Base-by-base conservation (phyloP, 2,329 filamentous ascomycete species). In the Trichoderma koningii region DNA sequence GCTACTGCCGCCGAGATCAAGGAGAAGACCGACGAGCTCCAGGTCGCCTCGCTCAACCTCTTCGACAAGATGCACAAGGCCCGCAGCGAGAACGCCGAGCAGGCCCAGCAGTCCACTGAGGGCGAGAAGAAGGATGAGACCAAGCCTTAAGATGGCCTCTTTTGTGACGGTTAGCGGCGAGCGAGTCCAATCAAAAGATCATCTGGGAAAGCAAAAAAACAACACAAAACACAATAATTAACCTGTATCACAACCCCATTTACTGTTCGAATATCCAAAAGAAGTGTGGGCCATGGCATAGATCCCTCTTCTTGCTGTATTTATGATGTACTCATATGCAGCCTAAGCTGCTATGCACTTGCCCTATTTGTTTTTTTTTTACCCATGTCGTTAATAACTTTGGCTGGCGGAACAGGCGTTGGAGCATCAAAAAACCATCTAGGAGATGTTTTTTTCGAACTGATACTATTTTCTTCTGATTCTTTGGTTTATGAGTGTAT, bases 21-120 rank as follows among this genome's bases (percentile, higher is more conserved):
- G 91, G 88, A 92, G 83, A 97, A 97, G 92, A 96, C 92, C 74
- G 95, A 98, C 71, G 94, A 97, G 81, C 91, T 99, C 76, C 95
- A 98, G 84, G 91, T 90, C 78, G 92, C 94, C 72, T 94, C 90
- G 81, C 85, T 99, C 82, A 96, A 91, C 82, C 89, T 98, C 75
- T 98, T 99, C 80, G 95, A 98, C 85, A 97, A 98, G 90, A 97
- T 99, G 92, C 94, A 99, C 91, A 96, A 96, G 86, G 92, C 94
- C 72, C 89, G 92, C 73, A 79, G 81, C 72, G 90, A 93, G 83
- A 83, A 83, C 72, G 80, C 73, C 71, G 52, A 55, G 52, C 52
- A 55, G 52, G 26, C 52, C 21, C 41, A 82, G 76, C 75, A 81
- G 80, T 78, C 80, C 73, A 74, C 85, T 67, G 88, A 91, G 77